Base-by-base conservation (phyloP, 345 rosid genomes). In the Camelina hispida region DNA sequence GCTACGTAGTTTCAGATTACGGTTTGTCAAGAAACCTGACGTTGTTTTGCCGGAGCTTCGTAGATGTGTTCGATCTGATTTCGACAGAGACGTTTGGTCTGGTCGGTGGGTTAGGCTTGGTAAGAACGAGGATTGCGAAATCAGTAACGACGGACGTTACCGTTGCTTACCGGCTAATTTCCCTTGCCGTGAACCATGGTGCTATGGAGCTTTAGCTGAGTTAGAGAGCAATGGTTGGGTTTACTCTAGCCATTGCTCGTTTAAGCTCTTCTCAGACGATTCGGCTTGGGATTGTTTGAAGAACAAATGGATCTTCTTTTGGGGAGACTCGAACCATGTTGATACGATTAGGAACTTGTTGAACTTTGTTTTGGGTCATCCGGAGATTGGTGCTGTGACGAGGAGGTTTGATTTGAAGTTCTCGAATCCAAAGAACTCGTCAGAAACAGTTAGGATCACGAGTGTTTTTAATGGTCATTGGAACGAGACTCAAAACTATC, bases 201-300 rank as follows among this genome's bases (percentile, higher is more conserved):
- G 98, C 64, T 68, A 81, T 71, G 96, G 97, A 43, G 80, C 84
- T 0, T 67, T 93, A 7, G 9, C 17, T 0, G 59, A 15, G 56
- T 62, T 93, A 17, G 98, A 93, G 83, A 93, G 98, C 74, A 93
- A 91, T 64, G 97, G 98, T 28, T 93, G 97, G 98, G 97, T 91
- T 14, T 91, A 93, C 72, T 93, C 97, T 0, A 85, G 81, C 15
- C 98, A 91, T 71, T 93, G 98, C 79, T 87, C 91, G 0, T 93
- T 87, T 42, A 80, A 76, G 80, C 62, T 91, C 50, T 89, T 85
- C 67, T 34, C 83, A 0, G 79, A 84, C 2, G 86, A 77, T 47
- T 68, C 88, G 1, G 94, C 89, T 37, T 93, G 96, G 97, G 72
- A 83, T 69, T 93, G 98, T 55, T 75, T 93, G 75, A 84, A 84